Percentiles rank a stretch among this genome's conserved stretches.
phyloP scores from a whole-genome alignment of 148 eudicot genomes.

The Rhododendron mucronatum region DNA sequence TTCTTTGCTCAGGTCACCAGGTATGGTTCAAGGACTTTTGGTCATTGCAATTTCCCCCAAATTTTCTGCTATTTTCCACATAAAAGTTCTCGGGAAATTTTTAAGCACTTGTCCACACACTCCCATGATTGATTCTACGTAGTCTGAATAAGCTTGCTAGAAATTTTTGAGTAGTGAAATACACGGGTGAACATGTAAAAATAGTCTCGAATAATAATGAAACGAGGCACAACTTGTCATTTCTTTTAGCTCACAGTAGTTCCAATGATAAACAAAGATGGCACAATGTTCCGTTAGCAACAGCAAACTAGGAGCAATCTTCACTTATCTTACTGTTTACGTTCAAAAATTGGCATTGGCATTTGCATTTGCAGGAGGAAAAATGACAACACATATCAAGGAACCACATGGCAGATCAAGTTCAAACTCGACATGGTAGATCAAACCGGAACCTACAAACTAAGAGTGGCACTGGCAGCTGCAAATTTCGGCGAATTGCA shows the following conservation, averaged over 20 bases:
- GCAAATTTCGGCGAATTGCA: conserved; percentile 68
- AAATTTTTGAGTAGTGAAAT: background rate
- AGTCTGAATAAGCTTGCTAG: background rate
- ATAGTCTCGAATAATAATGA: no score
- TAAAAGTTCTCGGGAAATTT: background rate
- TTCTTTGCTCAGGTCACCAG: conserved; percentile 22
- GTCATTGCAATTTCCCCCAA: background rate
- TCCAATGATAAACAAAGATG: background rate
- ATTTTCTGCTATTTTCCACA: background rate
- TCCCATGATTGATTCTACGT: background rate
- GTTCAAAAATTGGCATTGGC: background rate
- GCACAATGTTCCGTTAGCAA: background rate
- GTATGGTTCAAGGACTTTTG: conserved; percentile 16
- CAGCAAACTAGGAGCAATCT: no score
- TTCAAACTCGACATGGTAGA: conserved; percentile 56
- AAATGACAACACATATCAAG: conserved; percentile 44
- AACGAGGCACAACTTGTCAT: no score
- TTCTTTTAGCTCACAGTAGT: no score
- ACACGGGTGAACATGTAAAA: background rate
- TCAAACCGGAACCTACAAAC: conserved; percentile 44
- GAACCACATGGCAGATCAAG: conserved; percentile 87
- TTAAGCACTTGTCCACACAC: background rate
- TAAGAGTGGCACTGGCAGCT: conserved; percentile 76
- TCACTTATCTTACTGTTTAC: no score
- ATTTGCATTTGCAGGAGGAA: conserved; percentile 35